These are phyloP conservation scores for Albizia julibrissin DNA, from an alignment of 306 rosid species.

Conservation along the genomic window DNA sequence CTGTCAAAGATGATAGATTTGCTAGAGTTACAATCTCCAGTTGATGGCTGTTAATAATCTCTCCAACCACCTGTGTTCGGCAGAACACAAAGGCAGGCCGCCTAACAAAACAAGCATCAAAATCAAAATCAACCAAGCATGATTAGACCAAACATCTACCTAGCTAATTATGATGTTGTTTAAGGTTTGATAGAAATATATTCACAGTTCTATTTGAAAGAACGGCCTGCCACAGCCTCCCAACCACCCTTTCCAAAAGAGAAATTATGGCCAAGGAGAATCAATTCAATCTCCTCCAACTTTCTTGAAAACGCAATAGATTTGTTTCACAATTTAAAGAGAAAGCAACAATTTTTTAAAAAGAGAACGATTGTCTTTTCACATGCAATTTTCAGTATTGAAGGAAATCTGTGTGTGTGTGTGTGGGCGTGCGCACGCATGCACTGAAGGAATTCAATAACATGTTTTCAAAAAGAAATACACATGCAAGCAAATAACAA, in stretches of 20 bases:
- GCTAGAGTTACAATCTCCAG: slow-evolving; percentile 63
- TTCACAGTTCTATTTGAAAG: neutral
- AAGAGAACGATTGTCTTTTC: neutral
- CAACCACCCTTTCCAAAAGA: neutral
- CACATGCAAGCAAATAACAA: neutral
- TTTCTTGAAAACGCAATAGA: neutral
- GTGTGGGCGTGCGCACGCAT: too few relatives aligned
- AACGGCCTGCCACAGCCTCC: neutral
- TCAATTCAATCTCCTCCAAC: neutral
- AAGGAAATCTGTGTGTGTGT: too few relatives aligned
- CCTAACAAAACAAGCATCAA: slow-evolving; percentile 31
- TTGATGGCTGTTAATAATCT: slow-evolving; percentile 39
- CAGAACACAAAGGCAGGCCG: slow-evolving; percentile 49
- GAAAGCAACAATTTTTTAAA: neutral
- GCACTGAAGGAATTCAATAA: neutral
- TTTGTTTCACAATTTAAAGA: neutral
- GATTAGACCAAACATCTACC: slow-evolving; percentile 22
- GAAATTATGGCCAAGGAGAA: neutral
- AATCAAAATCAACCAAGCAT: neutral
- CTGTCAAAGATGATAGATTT: slow-evolving; percentile 58
- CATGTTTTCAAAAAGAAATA: neutral
- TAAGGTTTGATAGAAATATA: slow-evolving; percentile 19
- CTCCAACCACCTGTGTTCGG: slow-evolving; percentile 35
- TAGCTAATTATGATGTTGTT: neutral
- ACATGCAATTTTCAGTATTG: neutral